A percentile compares a stretch with the other conserved stretches of the same genome.
phyloP scores from a whole-genome alignment of 495 filamentous ascomycete species.

The Parathielavia appendiculata region DNA sequence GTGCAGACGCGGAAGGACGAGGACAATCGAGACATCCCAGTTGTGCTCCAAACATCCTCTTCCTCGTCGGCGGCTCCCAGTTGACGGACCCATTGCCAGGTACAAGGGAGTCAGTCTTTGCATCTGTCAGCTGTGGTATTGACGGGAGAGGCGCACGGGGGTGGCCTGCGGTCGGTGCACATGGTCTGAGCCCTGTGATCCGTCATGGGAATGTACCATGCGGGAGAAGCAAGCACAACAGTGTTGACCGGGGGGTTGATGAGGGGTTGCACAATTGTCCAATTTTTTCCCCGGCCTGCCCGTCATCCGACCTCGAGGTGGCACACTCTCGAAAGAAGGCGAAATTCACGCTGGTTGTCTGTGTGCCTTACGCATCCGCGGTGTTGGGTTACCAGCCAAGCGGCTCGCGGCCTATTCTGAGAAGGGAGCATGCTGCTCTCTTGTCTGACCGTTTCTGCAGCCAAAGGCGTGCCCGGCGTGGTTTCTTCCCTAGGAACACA shows the following conservation, averaged over 20 bases:
- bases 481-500: not conserved
- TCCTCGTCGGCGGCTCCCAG: not conserved
- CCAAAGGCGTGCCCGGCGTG: not conserved
- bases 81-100: not conserved
- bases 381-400: not conserved
- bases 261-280: not conserved
- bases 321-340: not conserved
- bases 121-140: not conserved
- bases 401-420: not conserved
- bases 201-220: slow-evolving; percentile 1
- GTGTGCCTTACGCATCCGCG: not conserved
- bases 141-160: slow-evolving; percentile 15
- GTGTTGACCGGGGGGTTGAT: not conserved
- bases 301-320: slow-evolving; percentile 2
- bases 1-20: slow-evolving; percentile 2
- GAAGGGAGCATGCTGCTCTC: not conserved
- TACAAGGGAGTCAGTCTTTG: not conserved
- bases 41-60: too few species aligned
- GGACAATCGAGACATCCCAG: not conserved
- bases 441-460: not conserved
- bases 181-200: slow-evolving; percentile 2
- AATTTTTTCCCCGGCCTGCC: not conserved
- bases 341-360: not conserved
- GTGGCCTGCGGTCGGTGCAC: not conserved
- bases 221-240: not conserved